These are phyloP conservation scores for Fusarium bactridioides DNA, from an alignment of 2,329 filamentous ascomycete genomes.

Conservation along the genomic window DNA sequence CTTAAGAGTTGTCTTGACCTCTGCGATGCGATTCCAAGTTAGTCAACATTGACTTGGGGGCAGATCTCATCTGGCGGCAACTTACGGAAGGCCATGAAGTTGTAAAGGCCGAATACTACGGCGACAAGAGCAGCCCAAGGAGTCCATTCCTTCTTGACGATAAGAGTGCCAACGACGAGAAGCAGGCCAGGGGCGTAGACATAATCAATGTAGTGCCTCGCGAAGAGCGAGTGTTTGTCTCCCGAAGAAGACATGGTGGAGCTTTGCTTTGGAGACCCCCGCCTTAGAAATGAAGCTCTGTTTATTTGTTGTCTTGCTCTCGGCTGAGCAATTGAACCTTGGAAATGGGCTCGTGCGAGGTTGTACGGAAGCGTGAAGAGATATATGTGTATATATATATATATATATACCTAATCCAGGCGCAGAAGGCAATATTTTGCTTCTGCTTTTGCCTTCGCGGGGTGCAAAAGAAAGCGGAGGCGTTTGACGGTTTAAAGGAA, in stretches of 20 bases:
- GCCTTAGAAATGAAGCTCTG: slow-evolving; percentile 23
- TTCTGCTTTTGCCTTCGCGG: slow-evolving; percentile 1
- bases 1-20: slow-evolving; percentile 83
- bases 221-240: slow-evolving; percentile 48
- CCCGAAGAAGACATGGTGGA: slow-evolving; percentile 37
- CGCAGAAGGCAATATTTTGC: background rate
- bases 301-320: background rate
- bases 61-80: slow-evolving; percentile 32
- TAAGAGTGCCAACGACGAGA: slow-evolving; percentile 76
- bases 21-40: slow-evolving; percentile 58
- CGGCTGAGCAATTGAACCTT: slow-evolving; percentile 18
- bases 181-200: slow-evolving; percentile 86
- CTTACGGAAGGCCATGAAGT: slow-evolving; percentile 77
- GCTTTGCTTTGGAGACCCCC: slow-evolving; percentile 26
- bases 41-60: background rate
- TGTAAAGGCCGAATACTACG: slow-evolving; percentile 71
- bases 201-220: slow-evolving; percentile 75
- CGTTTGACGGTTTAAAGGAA: slow-evolving; percentile 23
- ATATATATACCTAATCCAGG: slow-evolving; percentile 12
- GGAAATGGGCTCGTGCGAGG: background rate
- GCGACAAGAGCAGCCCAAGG: slow-evolving; percentile 75
- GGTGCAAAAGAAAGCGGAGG: slow-evolving; percentile 8
- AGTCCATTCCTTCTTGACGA: slow-evolving; percentile 81
- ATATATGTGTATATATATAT: slow-evolving; percentile 9
- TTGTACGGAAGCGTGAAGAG: background rate